phyloP scores from a whole-genome alignment of 495 filamentous ascomycete species.

The Trichocladium uniseriatum region DNA sequence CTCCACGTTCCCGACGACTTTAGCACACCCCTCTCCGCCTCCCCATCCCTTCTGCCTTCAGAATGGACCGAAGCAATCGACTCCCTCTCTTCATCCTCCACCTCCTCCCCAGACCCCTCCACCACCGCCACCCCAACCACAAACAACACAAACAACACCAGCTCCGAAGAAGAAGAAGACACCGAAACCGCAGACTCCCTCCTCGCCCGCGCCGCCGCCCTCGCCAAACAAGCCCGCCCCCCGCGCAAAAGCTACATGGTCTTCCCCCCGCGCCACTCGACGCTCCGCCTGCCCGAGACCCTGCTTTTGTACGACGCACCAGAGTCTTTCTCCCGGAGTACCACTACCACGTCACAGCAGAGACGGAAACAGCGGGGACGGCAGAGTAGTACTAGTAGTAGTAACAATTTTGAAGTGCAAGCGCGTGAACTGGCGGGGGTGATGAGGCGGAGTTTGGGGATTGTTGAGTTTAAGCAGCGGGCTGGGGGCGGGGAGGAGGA shows the following conservation, averaged over 20 bases:
- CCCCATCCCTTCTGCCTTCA: neutral
- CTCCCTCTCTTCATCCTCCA: neutral
- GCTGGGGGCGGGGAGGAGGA: conserved; percentile 1
- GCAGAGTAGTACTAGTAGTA: no score
- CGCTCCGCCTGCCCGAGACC: conserved; percentile 28
- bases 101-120: neutral
- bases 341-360: no score
- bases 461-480: conserved; percentile 25
- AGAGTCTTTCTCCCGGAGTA: no score
- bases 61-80: neutral
- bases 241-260: conserved; percentile 22
- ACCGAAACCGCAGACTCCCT: neutral
- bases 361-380: no score
- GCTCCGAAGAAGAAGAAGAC: neutral
- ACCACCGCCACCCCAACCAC: neutral
- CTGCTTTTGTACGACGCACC: conserved; percentile 28
- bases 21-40: conserved; percentile 7
- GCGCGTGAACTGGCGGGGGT: conserved; percentile 25
- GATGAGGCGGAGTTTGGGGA: conserved; percentile 33
- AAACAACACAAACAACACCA: neutral
- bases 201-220: neutral
- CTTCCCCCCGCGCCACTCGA: conserved; percentile 31
- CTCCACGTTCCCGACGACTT: conserved; percentile 34
- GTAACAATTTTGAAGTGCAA: conserved; percentile 29
- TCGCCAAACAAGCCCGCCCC: conserved; percentile 2